phyloP scores from a whole-genome alignment of 2,329 filamentous ascomycete genomes.

The Curvularia spicifera region DNA sequence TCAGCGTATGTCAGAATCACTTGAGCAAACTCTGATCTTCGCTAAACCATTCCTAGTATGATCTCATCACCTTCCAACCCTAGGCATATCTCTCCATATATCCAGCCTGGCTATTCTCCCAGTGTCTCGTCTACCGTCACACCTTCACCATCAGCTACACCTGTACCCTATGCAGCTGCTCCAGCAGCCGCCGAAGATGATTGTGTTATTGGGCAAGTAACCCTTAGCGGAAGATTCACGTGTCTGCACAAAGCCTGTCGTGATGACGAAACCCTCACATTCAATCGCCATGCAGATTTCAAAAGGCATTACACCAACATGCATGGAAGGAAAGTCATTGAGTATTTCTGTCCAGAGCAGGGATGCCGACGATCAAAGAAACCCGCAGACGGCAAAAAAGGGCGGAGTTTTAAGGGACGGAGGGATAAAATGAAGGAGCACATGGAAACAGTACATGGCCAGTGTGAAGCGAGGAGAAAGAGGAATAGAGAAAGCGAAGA shows the following conservation, averaged over 20 bases:
- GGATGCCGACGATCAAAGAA: constrained; percentile 31
- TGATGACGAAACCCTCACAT: constrained; percentile 19
- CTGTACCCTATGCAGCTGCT: neutral
- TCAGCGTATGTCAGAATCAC: neutral
- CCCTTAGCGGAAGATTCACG: constrained; percentile 32
- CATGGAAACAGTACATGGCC: constrained; percentile 31
- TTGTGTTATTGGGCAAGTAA: constrained; percentile 34
- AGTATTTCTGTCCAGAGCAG: constrained; percentile 33
- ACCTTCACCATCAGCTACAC: neutral
- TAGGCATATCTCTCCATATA: neutral
- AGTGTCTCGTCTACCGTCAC: neutral
- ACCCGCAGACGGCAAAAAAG: constrained; percentile 24
- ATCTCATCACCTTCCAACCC: neutral
- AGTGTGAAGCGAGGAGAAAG: constrained; percentile 15
- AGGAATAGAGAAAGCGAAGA: neutral
- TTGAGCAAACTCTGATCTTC: neutral
- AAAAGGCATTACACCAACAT: constrained; percentile 35
- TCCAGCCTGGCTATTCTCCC: neutral
- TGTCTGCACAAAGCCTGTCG: constrained; percentile 30
- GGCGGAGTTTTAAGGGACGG: constrained; percentile 35
- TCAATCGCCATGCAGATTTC: constrained; percentile 43
- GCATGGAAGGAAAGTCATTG: constrained; percentile 20
- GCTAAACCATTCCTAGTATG: neutral
- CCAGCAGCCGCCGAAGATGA: constrained; percentile 5
- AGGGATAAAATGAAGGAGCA: constrained; percentile 45